Evolutionary conservation across 1,139 yeast genomes (phyloP).

Genomic region (Lodderomyces orthopsilosis): DNA sequence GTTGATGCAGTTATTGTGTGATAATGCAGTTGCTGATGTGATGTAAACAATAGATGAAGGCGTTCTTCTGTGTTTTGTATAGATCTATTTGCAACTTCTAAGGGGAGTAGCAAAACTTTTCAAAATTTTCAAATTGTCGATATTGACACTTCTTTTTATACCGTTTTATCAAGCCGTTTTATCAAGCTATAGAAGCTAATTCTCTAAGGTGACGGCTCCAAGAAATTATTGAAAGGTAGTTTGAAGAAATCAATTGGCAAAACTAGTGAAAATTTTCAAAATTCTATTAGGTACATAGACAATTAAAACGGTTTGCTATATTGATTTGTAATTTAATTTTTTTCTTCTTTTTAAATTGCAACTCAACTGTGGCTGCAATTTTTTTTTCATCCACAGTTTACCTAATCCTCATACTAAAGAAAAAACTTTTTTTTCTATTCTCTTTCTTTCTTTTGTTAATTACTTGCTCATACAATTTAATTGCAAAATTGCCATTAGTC

Average conservation of each 20-base stretch:
- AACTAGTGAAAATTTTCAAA: no score
- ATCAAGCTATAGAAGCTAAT: no score
- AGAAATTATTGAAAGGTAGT: background rate
- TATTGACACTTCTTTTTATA: background rate
- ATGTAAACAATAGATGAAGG: no score
- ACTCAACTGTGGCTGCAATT: conserved; percentile 2
- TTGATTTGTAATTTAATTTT: background rate
- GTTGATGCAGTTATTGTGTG: background rate
- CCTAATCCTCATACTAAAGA: no score
- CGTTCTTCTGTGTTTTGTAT: no score
- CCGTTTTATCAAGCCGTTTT: no score
- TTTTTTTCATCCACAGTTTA: background rate
- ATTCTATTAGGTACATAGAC: no score
- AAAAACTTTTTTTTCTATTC: no score
- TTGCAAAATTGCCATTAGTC: background rate
- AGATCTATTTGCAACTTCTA: background rate
- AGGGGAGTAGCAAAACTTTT: background rate
- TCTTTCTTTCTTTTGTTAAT: background rate
- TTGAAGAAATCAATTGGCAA: no score
- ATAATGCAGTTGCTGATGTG: no score
- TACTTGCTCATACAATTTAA: background rate
- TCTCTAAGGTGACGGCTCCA: no score
- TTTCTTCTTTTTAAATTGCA: background rate
- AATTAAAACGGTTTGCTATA: no score
- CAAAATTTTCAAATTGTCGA: background rate